Conservation (phyloP, 495 filamentous ascomycete species). For the Achaetomiella virescens region DNA sequence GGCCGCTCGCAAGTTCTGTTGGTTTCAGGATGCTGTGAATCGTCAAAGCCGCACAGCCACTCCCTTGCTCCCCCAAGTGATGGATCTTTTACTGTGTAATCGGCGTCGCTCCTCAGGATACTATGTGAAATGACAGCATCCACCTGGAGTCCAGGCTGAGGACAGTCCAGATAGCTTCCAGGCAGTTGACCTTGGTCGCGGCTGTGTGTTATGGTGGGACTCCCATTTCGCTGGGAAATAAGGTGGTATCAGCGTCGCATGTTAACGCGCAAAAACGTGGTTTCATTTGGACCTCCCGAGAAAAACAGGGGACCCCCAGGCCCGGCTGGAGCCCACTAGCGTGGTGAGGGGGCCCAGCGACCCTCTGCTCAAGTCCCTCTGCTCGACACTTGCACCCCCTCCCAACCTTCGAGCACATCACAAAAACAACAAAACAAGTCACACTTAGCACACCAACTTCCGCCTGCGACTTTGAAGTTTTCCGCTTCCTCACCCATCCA, state of each 20-base stretch:
- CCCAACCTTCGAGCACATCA: conserved; percentile 19
- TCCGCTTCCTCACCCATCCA: conserved; percentile 18
- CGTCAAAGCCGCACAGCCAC: not conserved
- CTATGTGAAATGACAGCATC: conserved; percentile 7
- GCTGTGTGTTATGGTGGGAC: conserved; percentile 22
- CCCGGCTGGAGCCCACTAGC: conserved; percentile 17
- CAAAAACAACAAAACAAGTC: conserved; percentile 31
- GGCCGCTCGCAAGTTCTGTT: not conserved
- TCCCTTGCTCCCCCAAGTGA: not conserved
- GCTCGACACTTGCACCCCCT: conserved; percentile 24
- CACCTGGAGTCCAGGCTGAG: conserved; percentile 1
- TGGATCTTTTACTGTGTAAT: not conserved
- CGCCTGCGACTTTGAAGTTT: conserved; percentile 4
- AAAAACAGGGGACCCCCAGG: conserved; percentile 24
- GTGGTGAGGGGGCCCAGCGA: conserved; percentile 23
- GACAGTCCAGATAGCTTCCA: not conserved
- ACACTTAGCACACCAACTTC: conserved; percentile 12
- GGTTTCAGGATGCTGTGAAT: no score
- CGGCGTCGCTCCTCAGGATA: not conserved
- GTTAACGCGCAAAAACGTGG: conserved; percentile 17
- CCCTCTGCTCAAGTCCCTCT: conserved; percentile 25
- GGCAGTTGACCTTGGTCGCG: conserved; percentile 6
- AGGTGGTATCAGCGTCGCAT: conserved; percentile 11
- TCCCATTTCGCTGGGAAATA: conserved; percentile 13
- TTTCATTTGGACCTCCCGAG: conserved; percentile 16